Evolutionary conservation across 176 grass and related monocot species (phyloP), one percentile per base, ranked within the genome.

Genomic region (Puccinellia tenuiflora): DNA sequence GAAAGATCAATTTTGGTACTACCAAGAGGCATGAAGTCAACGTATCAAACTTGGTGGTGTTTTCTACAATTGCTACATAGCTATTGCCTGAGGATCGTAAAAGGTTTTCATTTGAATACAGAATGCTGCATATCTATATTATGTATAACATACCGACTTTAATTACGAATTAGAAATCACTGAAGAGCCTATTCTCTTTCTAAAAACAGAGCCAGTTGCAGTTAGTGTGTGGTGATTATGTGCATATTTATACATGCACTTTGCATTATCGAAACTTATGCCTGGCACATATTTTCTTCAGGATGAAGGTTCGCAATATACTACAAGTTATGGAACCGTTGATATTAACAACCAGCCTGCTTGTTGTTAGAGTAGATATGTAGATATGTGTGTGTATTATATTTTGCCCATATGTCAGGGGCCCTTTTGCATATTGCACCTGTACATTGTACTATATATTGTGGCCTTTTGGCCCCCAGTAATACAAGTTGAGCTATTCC

Each of bases 261-360:
- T 33, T 8, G 15, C 28, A 63, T 60, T 63, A 31, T 30, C 28
- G 6, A 33, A 31, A 18, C 33, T 64, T 64, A 33, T 17, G 6
- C 18, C 9, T 64, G 13, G 22, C 14, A 1, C 40, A n/a, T n/a
- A n/a, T 28, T n/a, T 9, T 72, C 12, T 26, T 46, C 37, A 82
- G 85, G 60, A 56, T 15, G 60, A 14, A 63, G 4, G 16, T 29
- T 68, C 47, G 55, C 25, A 35, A 0, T 82, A 68, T 18, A 68
- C n/a, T n/a, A n/a, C 85, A 21, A 55, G 60, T 14, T 78, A 82
- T 9, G 85, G 85, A 34, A 68, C 85, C 0, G 85, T 87, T 21
- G 85, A 82, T 46, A 1, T 76, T 40, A 68, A 55, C 79, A 47
- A 56, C 7, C 59, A 76, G 78, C 60, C 70, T 28, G 71, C 85